Conservation (phyloP, 192 early-diverging fungal genomes). For the Helicostylum pulchrum region DNA sequence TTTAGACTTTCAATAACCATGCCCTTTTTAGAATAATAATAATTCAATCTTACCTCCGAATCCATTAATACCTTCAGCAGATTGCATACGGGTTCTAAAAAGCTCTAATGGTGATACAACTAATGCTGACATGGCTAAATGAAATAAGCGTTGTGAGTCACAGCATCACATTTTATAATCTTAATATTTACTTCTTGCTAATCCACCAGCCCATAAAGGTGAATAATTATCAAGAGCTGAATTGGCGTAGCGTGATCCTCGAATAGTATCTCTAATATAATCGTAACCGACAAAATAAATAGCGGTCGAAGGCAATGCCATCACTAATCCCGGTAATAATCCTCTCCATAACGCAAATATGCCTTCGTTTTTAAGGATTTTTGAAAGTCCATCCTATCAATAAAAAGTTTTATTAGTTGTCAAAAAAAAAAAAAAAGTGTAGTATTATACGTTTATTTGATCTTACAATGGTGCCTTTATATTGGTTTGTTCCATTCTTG, state of each 20-base stretch:
- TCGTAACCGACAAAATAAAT: constrained; percentile 97
- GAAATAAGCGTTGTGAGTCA: neutral
- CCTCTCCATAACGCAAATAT: constrained; percentile 81
- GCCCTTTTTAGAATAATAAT: neutral
- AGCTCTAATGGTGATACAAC: constrained; percentile 89
- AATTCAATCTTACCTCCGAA: constrained; percentile 38
- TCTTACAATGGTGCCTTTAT: constrained; percentile 3
- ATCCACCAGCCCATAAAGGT: constrained; percentile 70
- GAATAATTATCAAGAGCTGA: constrained; percentile 52
- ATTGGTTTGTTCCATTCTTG: neutral
- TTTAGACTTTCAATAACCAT: neutral
- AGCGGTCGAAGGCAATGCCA: constrained; percentile 87
- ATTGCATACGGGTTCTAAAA: constrained; percentile 89
- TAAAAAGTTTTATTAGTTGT: neutral
- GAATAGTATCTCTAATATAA: constrained; percentile 60
- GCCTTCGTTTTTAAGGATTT: constrained; percentile 82
- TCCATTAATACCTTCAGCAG: constrained; percentile 56
- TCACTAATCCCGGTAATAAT: constrained; percentile 79
- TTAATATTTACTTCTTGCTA: constrained; percentile 65
- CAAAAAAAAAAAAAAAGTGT: neutral
- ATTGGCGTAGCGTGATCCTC: constrained; percentile 29
- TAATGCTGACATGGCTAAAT: constrained; percentile 64
- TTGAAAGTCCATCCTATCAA: constrained; percentile 64
- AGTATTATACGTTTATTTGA: constrained; percentile 12
- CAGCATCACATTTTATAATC: neutral